Percentiles rank a stretch among this genome's conserved stretches.
Evolutionary conservation across 345 rosid species (phyloP).

Genomic region (Erysimum cheiranthoides): DNA sequence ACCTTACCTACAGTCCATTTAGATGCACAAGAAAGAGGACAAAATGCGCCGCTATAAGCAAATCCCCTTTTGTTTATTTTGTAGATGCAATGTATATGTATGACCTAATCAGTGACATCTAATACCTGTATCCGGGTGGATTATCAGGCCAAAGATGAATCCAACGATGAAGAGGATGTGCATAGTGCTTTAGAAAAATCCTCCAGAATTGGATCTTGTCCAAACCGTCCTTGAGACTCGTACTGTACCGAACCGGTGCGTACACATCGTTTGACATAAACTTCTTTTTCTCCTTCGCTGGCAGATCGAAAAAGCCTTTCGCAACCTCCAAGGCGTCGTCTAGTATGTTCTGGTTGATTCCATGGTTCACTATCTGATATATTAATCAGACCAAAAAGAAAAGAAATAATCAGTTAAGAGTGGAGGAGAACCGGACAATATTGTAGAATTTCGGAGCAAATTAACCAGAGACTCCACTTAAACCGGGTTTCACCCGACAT

Average conservation of each 20-base stretch:
- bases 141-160: conserved; percentile 65
- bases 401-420: not conserved
- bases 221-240: conserved; percentile 61
- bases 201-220: conserved; percentile 70
- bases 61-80: conserved; percentile 1
- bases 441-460: not conserved
- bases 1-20: not conserved
- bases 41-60: conserved; percentile 35
- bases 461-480: not conserved
- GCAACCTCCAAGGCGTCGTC: conserved; percentile 60
- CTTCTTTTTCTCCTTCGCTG: conserved; percentile 55
- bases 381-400: not conserved
- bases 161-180: conserved; percentile 67
- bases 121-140: conserved; percentile 61
- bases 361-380: conserved; percentile 63
- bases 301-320: conserved; percentile 51
- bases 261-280: conserved; percentile 60
- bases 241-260: conserved; percentile 63
- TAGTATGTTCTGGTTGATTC: conserved; percentile 54
- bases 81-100: conserved; percentile 16
- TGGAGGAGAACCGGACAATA: conserved; percentile 29
- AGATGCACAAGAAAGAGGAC: conserved; percentile 3
- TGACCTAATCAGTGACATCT: conserved; percentile 39
- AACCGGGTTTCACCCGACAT: conserved; percentile 16
- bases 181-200: conserved; percentile 72